A percentile compares a stretch with the other conserved stretches of the same genome.
phyloP scores from a whole-genome alignment of 2,329 filamentous ascomycete species.

The Fusarium solani-melongenae region DNA sequence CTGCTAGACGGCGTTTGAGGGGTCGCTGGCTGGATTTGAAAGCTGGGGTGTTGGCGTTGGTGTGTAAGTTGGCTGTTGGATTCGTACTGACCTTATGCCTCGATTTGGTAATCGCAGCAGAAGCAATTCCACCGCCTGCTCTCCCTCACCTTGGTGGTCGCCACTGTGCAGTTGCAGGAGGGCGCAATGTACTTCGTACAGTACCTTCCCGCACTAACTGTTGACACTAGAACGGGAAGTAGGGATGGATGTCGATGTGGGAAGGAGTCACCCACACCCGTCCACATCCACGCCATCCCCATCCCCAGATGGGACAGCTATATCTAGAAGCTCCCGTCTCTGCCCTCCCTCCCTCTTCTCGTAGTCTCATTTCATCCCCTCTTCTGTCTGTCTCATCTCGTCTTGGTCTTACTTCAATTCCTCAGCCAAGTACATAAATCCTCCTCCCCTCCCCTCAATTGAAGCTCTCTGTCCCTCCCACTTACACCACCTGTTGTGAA shows the following conservation, averaged over 20 bases:
- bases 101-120: conserved; percentile 2
- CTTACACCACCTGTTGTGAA: conserved; percentile 12
- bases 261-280: not conserved
- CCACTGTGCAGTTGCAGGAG: not conserved
- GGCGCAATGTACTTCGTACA: conserved; percentile 3
- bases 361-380: not conserved
- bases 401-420: conserved; percentile 14
- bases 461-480: conserved; percentile 16
- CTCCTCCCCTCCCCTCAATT: conserved; percentile 17
- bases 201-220: conserved; percentile 26
- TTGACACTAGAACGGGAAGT: conserved; percentile 24
- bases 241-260: not conserved
- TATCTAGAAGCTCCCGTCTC: conserved; percentile 23
- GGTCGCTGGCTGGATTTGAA: not conserved
- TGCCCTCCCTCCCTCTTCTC: conserved; percentile 21
- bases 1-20: conserved; percentile 9
- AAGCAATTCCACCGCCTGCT: not conserved
- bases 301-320: conserved; percentile 4
- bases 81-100: conserved; percentile 23
- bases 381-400: conserved; percentile 10
- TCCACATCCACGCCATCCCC: not conserved
- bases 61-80: not conserved
- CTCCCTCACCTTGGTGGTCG: not conserved
- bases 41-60: not conserved
- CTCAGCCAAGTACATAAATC: conserved; percentile 26